Evolutionary conservation across 176 grass and related monocot species (phyloP).

Genomic region (Chloris gayana): DNA sequence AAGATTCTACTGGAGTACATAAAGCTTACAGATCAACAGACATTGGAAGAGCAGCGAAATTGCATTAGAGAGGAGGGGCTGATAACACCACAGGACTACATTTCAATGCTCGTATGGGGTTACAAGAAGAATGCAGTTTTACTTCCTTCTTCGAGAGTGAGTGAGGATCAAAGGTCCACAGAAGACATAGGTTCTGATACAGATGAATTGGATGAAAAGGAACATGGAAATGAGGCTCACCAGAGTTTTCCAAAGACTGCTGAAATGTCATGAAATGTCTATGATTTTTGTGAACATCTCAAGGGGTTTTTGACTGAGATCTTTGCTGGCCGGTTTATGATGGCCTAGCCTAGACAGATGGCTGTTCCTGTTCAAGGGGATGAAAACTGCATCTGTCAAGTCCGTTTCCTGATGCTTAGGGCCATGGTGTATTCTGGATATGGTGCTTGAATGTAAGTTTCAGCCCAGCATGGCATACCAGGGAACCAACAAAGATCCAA

Average conservation of each 20-base stretch:
- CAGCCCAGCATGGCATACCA: slow-evolving; percentile 6
- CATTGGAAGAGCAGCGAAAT: slow-evolving; percentile 64
- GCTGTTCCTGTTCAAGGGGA: not conserved
- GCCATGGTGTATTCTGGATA: not conserved
- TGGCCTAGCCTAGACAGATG: not conserved
- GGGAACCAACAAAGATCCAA: not conserved
- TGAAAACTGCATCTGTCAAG: not conserved
- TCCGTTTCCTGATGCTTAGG: slow-evolving; percentile 21
- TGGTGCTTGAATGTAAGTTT: slow-evolving; percentile 21
- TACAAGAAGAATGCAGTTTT: slow-evolving; percentile 91
- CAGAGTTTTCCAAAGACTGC: slow-evolving; percentile 39
- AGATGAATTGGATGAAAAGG: slow-evolving; percentile 49
- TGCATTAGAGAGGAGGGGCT: slow-evolving; percentile 87
- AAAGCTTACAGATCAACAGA: slow-evolving; percentile 68
- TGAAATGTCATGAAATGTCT: slow-evolving; percentile 43
- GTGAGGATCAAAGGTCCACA: slow-evolving; percentile 40
- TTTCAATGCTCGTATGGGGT: slow-evolving; percentile 97
- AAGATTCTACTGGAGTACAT: slow-evolving; percentile 88
- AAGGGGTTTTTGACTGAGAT: slow-evolving; percentile 13
- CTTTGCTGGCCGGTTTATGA: slow-evolving; percentile 20
- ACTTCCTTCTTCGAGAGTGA: slow-evolving; percentile 51
- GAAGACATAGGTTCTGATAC: slow-evolving; percentile 54
- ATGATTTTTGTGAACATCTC: not conserved
- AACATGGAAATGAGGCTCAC: slow-evolving; percentile 18
- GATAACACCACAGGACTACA: slow-evolving; percentile 77